These are phyloP conservation scores for Thinopyrum elongatum DNA, from an alignment of 176 grass and related monocot genomes.

Conservation along the genomic window DNA sequence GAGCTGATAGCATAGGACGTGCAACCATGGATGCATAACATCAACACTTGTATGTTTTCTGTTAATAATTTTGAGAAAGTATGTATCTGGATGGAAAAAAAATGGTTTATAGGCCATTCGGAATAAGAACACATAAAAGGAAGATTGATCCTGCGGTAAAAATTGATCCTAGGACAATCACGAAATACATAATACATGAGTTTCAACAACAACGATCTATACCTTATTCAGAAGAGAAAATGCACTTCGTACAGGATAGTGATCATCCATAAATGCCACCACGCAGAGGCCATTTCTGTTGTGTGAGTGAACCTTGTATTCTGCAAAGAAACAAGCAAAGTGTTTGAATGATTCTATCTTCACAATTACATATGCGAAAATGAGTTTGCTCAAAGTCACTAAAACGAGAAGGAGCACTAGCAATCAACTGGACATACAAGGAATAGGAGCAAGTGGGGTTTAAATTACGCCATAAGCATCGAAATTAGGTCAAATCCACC, in stretches of 20 bases:
- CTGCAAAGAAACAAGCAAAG: conserved; percentile 29
- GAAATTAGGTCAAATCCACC: not conserved
- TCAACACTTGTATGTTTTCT: not conserved
- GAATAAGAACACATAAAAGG: not conserved
- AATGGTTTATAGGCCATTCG: not conserved
- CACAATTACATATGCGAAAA: not conserved
- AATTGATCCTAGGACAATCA: not conserved
- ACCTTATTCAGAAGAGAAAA: conserved; percentile 96
- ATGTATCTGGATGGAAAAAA: not conserved
- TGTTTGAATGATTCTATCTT: not conserved
- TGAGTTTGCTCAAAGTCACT: not conserved
- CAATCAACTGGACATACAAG: not conserved
- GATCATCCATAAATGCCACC: conserved; percentile 93
- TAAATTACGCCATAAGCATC: not conserved
- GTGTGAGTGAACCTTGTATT: conserved; percentile 92
- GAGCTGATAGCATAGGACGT: not conserved
- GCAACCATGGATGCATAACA: not conserved
- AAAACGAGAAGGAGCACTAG: not conserved
- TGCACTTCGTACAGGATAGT: conserved; percentile 91
- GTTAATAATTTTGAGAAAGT: not conserved
- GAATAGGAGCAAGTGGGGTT: not conserved
- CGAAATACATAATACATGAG: not conserved
- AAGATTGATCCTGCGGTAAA: not conserved
- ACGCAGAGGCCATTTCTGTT: conserved; percentile 81
- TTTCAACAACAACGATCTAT: not conserved